Evolutionary conservation across 441 rosid species (phyloP).

Genomic region (Pelargonium australe): DNA sequence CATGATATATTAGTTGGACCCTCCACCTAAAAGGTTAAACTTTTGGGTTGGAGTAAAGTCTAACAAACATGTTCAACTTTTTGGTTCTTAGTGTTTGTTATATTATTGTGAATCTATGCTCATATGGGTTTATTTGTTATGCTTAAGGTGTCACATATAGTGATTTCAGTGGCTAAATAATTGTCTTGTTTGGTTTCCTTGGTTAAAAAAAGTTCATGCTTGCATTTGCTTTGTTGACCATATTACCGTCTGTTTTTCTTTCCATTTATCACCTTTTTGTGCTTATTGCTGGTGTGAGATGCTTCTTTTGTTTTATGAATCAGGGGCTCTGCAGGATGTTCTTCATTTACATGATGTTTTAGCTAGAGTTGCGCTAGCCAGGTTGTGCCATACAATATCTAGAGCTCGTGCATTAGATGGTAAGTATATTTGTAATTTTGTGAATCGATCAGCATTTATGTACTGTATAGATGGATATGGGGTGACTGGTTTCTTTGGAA

Average conservation of each 20-base stretch:
- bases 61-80: no score
- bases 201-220: slow-evolving; percentile 1
- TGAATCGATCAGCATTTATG: slow-evolving; percentile 2
- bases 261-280: slow-evolving; percentile 4
- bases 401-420: slow-evolving; percentile 96
- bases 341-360: slow-evolving; percentile 99
- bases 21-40: no score
- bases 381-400: slow-evolving; percentile 77
- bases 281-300: slow-evolving; percentile 19
- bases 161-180: slow-evolving; percentile 1
- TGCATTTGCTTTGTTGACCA: background rate
- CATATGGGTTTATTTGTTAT: background rate
- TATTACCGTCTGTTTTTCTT: background rate
- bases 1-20: no score
- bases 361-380: slow-evolving; percentile 95
- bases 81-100: no score
- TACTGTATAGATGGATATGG: slow-evolving; percentile 22
- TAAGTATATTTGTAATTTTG: slow-evolving; percentile 27
- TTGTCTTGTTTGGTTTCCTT: background rate
- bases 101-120: no score
- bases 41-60: no score
- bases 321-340: slow-evolving; percentile 98
- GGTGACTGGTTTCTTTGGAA: slow-evolving; percentile 20
- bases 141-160: background rate
- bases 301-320: slow-evolving; percentile 25